Conservation (phyloP, 768 basidiomycete species). For the Hygrophorus russula region DNA sequence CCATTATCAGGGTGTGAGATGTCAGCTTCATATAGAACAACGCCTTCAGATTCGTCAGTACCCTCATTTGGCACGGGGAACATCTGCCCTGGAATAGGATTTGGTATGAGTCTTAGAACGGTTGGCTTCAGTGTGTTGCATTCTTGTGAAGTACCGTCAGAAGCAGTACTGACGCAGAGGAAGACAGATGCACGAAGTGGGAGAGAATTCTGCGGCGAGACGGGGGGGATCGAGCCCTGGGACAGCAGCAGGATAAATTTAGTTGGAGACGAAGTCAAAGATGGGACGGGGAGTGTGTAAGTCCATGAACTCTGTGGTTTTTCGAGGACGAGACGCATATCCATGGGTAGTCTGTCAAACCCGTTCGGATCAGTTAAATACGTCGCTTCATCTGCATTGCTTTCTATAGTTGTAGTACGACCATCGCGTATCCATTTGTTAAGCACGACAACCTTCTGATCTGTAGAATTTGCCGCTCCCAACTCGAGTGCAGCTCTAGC, state of each 20-base stretch:
- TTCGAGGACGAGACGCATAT: constrained; percentile 28
- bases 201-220: constrained; percentile 37
- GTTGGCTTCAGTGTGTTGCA: constrained; percentile 34
- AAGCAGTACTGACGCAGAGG: constrained; percentile 9
- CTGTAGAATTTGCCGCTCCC: constrained; percentile 19
- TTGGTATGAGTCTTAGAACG: constrained; percentile 52
- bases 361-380: constrained; percentile 14
- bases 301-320: constrained; percentile 30
- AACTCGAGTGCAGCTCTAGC: constrained; percentile 73
- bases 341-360: constrained; percentile 26
- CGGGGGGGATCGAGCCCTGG: constrained; percentile 38
- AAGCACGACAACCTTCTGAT: constrained; percentile 27
- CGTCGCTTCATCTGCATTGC: constrained; percentile 8
- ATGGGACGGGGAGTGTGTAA: constrained; percentile 40
- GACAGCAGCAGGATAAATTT: constrained; percentile 51
- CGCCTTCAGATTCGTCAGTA: constrained; percentile 63
- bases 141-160: constrained; percentile 10
- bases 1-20: constrained; percentile 14
- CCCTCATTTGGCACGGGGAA: constrained; percentile 66
- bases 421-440: constrained; percentile 66
- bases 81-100: constrained; percentile 34
- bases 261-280: constrained; percentile 6
- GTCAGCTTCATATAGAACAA: constrained; percentile 50
- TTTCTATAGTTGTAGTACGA: constrained; percentile 27
- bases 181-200: constrained; percentile 37